Evolutionary conservation across 2,329 filamentous ascomycete species (phyloP).

Genomic region (Mycogone perniciosa): DNA sequence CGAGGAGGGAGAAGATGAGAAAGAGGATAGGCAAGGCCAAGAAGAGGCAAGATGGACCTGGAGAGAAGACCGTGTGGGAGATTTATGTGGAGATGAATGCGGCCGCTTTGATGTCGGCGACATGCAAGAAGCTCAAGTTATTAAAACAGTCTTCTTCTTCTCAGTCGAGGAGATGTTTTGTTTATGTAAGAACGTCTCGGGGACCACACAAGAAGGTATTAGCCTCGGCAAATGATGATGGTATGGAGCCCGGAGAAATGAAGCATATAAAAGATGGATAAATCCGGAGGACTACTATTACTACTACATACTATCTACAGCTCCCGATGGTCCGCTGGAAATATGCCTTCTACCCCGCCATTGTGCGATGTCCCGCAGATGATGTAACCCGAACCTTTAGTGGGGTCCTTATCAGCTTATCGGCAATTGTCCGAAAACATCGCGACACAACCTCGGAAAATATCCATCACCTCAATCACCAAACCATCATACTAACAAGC

Average conservation of each 20-base stretch:
- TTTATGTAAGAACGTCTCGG: not conserved
- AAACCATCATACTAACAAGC: not conserved
- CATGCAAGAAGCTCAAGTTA: not conserved
- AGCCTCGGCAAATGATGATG: too few relatives aligned
- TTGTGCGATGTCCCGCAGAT: not conserved
- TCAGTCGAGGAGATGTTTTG: not conserved
- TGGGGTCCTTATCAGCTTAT: too few relatives aligned
- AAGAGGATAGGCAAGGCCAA: conserved; percentile 17
- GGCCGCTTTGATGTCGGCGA: conserved; percentile 5
- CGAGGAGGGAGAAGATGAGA: conserved; percentile 24
- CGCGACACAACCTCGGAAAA: not conserved
- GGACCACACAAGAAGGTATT: too few relatives aligned
- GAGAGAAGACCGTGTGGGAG: not conserved
- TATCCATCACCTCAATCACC: not conserved
- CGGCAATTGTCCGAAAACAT: conserved; percentile 2
- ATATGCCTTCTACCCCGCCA: not conserved
- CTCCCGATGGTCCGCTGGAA: conserved; percentile 1
- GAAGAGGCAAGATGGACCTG: not conserved
- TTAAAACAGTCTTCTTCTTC: not conserved
- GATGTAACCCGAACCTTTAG: too few relatives aligned
- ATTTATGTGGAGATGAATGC: conserved; percentile 10
- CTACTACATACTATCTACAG: too few relatives aligned
- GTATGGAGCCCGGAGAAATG: too few relatives aligned
- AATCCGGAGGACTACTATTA: too few relatives aligned
- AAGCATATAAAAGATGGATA: too few relatives aligned